Evolutionary conservation across 257 asterid species (phyloP).

Genomic region (Lithospermum erythrorhizon): DNA sequence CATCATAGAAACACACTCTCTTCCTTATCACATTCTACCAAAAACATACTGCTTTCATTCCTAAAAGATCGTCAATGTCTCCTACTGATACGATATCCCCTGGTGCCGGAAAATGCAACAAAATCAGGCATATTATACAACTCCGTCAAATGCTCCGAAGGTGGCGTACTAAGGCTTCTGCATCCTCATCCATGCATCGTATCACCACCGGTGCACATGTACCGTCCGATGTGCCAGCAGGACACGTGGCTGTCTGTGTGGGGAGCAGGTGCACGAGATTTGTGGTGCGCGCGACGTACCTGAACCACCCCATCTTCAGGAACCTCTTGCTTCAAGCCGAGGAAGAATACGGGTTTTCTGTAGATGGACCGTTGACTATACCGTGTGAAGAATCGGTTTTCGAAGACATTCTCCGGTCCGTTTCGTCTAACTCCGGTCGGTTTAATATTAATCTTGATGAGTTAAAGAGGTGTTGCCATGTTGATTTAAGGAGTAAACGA

Average conservation of each 20-base stretch:
- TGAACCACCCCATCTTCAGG: slow-evolving; percentile 66
- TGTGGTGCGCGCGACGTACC: slow-evolving; percentile 55
- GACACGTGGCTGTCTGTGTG: slow-evolving; percentile 69
- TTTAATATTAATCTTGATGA: slow-evolving; percentile 18
- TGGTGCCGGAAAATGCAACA: slow-evolving; percentile 31
- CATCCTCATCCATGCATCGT: slow-evolving; percentile 8
- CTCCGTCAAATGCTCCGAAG: slow-evolving; percentile 64
- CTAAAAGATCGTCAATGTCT: neutral
- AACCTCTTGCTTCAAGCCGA: slow-evolving; percentile 52
- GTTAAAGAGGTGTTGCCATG: slow-evolving; percentile 38
- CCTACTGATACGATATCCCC: slow-evolving; percentile 1
- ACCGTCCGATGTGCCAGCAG: slow-evolving; percentile 69
- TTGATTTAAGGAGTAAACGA: slow-evolving; percentile 21
- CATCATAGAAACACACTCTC: neutral
- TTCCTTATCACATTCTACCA: neutral
- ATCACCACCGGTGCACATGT: slow-evolving; percentile 3
- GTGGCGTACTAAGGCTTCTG: slow-evolving; percentile 50
- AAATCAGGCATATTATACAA: slow-evolving; percentile 48
- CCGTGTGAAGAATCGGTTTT: slow-evolving; percentile 73
- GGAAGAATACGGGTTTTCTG: slow-evolving; percentile 66
- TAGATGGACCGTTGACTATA: slow-evolving; percentile 51
- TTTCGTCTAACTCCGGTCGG: slow-evolving; percentile 12
- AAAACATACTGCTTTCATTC: neutral
- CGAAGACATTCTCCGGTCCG: slow-evolving; percentile 35
- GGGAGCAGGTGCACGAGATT: slow-evolving; percentile 44